Evolutionary conservation across 129 eudicot species (phyloP), one percentile per base, ranked within the genome.

Genomic region (carrot (Daucus carota)): DNA sequence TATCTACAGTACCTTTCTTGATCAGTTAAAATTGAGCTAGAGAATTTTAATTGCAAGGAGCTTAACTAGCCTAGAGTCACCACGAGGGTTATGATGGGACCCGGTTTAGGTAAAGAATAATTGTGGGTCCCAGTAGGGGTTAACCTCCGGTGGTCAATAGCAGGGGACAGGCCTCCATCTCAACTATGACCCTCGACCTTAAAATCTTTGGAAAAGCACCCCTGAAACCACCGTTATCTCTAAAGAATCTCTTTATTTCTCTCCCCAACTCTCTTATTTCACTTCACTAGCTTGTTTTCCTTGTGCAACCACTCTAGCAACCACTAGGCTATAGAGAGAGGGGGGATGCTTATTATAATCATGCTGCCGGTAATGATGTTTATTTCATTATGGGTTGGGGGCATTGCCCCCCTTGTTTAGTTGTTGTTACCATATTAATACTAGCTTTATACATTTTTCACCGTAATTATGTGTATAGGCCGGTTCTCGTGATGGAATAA

Each of bases 141-240:
- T 42, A 38, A 63, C 67, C 44, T 38, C 73, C 26, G 62, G 15
- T 62, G 75, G 73, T n/a, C 44, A 54, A 22, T 17, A 78, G 76
- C 83, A 69, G 86, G 79, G 70, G 86, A 75, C 80, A 83, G 72
- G 87, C 87, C 66, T 78, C 87, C 74, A 80, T 87, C 89, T 42
- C 18, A 85, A 87, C 72, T 79, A 79, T 79, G 92, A 87, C 87
- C 45, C 34, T 77, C 81, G 87, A 88, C 92, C 92, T 88, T 80
- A 85, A 77, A 80, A 80, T 80, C 82, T 82, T 41, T 20, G 48
- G 83, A 84, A 87, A 87, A 87, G 79, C 86, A 79, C 86, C 43
- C 75, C 24, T 74, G 79, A 83, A 86, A 86, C 90, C 78, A 84
- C 87, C 90, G 57, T 77, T 83, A 81, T 84, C 82, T 57, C 78